Evolutionary conservation across 2,329 filamentous ascomycete genomes (phyloP).

Genomic region (Pyrenophora tritici-repentis): DNA sequence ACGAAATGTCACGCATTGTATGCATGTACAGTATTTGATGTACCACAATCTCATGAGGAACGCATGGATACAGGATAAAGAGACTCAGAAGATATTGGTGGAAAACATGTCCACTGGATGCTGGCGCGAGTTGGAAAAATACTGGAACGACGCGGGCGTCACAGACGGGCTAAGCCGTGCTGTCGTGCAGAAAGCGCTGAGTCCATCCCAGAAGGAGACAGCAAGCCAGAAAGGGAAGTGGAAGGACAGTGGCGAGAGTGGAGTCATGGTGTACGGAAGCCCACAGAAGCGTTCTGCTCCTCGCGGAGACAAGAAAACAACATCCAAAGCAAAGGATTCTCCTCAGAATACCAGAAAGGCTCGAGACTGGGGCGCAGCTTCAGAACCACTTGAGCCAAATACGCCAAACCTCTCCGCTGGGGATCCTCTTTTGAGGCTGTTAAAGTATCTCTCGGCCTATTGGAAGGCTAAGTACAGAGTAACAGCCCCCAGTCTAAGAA

Average conservation of each 20-base stretch:
- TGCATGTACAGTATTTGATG: constrained; percentile 85
- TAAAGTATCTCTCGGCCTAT: constrained; percentile 78
- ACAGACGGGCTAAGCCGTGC: constrained; percentile 81
- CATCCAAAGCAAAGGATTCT: constrained; percentile 33
- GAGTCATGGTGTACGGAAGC: constrained; percentile 37
- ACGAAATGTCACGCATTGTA: constrained; percentile 77
- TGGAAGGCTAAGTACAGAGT: constrained; percentile 86
- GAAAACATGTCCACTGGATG: constrained; percentile 36
- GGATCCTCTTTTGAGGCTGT: constrained; percentile 77
- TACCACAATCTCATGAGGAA: constrained; percentile 80
- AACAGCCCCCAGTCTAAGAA: constrained; percentile 79
- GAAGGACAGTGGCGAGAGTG: constrained; percentile 51
- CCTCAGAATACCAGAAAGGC: constrained; percentile 51
- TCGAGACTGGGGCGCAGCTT: constrained; percentile 74
- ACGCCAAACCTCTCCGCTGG: constrained; percentile 78
- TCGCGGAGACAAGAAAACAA: constrained; percentile 11
- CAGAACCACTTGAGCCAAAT: constrained; percentile 71
- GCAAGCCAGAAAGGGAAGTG: constrained; percentile 36
- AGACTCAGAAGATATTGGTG: constrained; percentile 41
- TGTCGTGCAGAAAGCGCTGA: constrained; percentile 63
- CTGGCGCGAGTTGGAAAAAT: constrained; percentile 44
- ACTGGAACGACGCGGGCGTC: constrained; percentile 75
- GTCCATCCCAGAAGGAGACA: constrained; percentile 64
- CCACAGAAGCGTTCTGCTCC: constrained; percentile 19
- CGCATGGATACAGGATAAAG: constrained; percentile 43